Evolutionary conservation across 2,329 filamentous ascomycete genomes (phyloP), one percentile per base, ranked within the genome.

Genomic region (Fusarium dimerum): DNA sequence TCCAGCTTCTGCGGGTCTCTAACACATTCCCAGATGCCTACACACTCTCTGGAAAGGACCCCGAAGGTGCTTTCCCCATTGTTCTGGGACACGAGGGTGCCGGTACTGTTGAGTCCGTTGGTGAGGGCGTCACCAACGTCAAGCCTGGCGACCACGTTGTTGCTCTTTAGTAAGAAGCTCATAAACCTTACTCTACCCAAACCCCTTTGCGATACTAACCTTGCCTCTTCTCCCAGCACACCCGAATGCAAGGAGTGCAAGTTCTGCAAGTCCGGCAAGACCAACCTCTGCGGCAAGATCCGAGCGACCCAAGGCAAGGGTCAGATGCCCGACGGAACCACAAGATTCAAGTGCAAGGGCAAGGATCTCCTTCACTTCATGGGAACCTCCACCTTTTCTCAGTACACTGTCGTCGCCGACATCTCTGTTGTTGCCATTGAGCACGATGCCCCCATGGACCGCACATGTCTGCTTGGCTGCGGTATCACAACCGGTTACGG

Each of bases 261-360:
- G 81, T 97, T 97, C 84, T 99, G 94, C 88, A 94, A 91, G 76
- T 97, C 93, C 40, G 94, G 93, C 78, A 99, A 99, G 87, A 97
- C 93, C 68, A 96, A 97, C 78, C 88, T 97, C 53, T 97, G 93
- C 78, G 94, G 94, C 74, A 97, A 97, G 85, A 99, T 99, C 76
- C 88, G 94, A 67, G 90, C 91, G 43, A 97, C 94, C 42, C 94
- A 99, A 78, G 94, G 94, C 67, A 89, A 87, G 75, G 94, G 94
- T 69, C 85, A 97, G 64, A 96, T 99, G 92, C 94, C 94, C 52
- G 94, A 99, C 74, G 93, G 93, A 67, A 97, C 93, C 62, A 88
- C 89, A 52, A 89, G 94, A 67, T 97, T 97, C 86, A 90, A 84
- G 76, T 92, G 88, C 82, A 94, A 93, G 76, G 94, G 94, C 75